Conservation (phyloP, 208 protist species). For the Leishmania arabica region DNA sequence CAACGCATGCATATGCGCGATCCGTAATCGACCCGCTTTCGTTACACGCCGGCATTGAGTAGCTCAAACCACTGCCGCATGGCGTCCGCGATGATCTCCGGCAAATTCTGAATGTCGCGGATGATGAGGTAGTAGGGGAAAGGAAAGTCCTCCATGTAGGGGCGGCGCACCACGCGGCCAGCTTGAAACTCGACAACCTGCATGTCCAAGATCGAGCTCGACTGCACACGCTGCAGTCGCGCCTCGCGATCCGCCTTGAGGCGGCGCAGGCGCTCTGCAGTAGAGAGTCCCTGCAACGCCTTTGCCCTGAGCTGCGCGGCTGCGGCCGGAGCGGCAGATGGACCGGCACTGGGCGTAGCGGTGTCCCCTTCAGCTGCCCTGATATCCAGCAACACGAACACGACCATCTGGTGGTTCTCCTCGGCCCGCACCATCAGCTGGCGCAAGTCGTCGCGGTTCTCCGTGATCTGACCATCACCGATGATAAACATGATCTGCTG, state of each 20-base stretch:
- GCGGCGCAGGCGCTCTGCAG: conserved; percentile 78
- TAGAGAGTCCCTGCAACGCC: conserved; percentile 68
- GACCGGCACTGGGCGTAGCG: not conserved
- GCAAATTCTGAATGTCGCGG: conserved; percentile 95
- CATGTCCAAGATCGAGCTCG: conserved; percentile 91
- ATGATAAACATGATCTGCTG: conserved; percentile 98
- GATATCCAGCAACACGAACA: conserved; percentile 96
- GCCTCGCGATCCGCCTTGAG: conserved; percentile 86
- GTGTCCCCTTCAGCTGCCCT: conserved; percentile 37
- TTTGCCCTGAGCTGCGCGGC: conserved; percentile 37
- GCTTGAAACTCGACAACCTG: conserved; percentile 87
- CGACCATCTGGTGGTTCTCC: conserved; percentile 94
- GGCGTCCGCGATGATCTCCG: conserved; percentile 97
- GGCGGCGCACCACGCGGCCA: conserved; percentile 82
- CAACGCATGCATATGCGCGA: not conserved
- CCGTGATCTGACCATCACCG: conserved; percentile 97
- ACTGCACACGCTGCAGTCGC: conserved; percentile 84
- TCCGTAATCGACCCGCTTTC: not conserved
- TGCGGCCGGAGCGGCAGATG: not conserved
- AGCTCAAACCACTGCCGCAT: conserved; percentile 99
- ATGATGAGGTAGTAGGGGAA: conserved; percentile 99
- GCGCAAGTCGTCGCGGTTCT: conserved; percentile 82
- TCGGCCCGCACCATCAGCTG: conserved; percentile 86
- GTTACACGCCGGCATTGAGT: conserved; percentile 60
- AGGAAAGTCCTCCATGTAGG: conserved; percentile 99